Evolutionary conservation across 1,284 basidiomycete genomes (phyloP), one percentile per base, ranked within the genome.

Genomic region (Inonotus obliquus): DNA sequence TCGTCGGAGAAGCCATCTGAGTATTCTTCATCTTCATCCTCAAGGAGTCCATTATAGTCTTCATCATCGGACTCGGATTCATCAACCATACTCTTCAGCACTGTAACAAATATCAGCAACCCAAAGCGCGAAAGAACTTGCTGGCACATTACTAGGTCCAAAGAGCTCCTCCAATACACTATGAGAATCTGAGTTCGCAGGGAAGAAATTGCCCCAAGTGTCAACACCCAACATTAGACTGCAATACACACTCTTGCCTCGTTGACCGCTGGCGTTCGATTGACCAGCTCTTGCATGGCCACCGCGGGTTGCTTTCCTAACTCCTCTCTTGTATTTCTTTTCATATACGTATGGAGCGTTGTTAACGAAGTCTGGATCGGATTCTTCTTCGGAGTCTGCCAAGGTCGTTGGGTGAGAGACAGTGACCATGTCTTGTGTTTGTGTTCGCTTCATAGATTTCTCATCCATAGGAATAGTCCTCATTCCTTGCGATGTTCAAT

Each of bases 81-180:
- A n/a, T 60, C 29, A 21, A 54, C 21, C 21, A 29, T 21, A 54
- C 17, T 45, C 37, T 48, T 35, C 13, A 60, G 35, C 29, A 60
- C 59, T 60, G 17, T 10, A 7, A 35, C 27, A 29, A 13, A 29
- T 21, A 35, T 60, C 41, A 60, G 38, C 39, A 14, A 32, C 6
- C 14, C 3, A 21, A 27, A 21, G 7, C 29, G 13, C 29, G 23
- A 25, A 32, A 32, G 21, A 10, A 21, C 13, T 47, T 27, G 3
- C 25, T 21, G 35, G 29, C 10, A 13, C 23, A 35, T 7, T 60
- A 60, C 59, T 27, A 27, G 39, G 59, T 19, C 70, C 65, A 59
- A 71, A 69, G 45, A 63, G 64, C 17, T 67, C 62, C 51, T 65
- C 54, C 13, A 71, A 64, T 41, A 67, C 66, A 39, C 69, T 71